phyloP scores from a whole-genome alignment of 1,284 basidiomycete genomes.

The Rhodofomes roseus region DNA sequence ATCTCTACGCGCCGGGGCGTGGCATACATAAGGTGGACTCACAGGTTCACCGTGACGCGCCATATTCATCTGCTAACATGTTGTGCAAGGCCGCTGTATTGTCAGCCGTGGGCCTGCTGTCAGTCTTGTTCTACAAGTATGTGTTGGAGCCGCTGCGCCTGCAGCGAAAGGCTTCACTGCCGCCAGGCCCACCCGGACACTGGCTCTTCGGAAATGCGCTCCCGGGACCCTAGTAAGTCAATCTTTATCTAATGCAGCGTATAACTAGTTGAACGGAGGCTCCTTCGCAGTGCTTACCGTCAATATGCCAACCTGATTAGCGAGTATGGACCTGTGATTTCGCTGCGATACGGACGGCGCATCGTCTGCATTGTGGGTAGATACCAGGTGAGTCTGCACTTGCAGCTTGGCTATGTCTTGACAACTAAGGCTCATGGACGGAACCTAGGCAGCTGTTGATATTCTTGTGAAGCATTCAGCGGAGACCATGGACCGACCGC shows the following conservation, averaged over 20 bases:
- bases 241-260: not conserved
- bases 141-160: not conserved
- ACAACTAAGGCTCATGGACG: not conserved
- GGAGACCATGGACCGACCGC: slow-evolving; percentile 23
- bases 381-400: slow-evolving; percentile 24
- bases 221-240: slow-evolving; percentile 1
- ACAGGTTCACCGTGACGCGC: not conserved
- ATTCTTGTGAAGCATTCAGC: slow-evolving; percentile 31
- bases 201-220: not conserved
- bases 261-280: not conserved
- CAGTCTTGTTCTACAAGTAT: not conserved
- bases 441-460: slow-evolving; percentile 20
- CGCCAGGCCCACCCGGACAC: slow-evolving; percentile 7
- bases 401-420: no score
- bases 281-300: slow-evolving; percentile 3
- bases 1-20: not conserved
- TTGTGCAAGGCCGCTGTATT: not conserved
- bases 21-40: not conserved
- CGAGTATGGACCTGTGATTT: slow-evolving; percentile 33
- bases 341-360: slow-evolving; percentile 28
- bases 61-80: not conserved
- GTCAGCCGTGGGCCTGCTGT: not conserved
- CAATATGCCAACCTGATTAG: slow-evolving; percentile 32
- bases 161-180: slow-evolving; percentile 1
- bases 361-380: slow-evolving; percentile 33